Evolutionary conservation across 805 yeast genomes (phyloP).

Genomic region (Schwanniomyces polymorphus): DNA sequence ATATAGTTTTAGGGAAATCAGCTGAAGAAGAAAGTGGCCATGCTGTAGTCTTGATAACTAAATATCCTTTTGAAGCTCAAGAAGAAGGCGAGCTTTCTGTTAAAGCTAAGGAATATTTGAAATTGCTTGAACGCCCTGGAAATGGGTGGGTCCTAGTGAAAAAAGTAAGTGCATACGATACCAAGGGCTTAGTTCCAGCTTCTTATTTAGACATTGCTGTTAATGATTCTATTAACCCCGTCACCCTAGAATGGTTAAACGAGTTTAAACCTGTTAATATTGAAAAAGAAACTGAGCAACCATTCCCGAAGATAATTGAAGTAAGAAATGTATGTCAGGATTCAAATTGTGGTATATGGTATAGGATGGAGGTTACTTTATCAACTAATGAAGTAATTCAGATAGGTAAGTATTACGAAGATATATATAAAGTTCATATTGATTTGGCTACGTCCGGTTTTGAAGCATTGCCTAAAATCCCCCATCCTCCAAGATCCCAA

Average conservation of each 20-base stretch:
- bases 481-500: conserved; percentile 22
- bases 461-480: conserved; percentile 24
- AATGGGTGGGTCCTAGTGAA: conserved; percentile 42
- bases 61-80: conserved; percentile 32
- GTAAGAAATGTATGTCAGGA: conserved; percentile 21
- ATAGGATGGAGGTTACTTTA: conserved; percentile 24
- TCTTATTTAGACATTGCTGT: conserved; percentile 38
- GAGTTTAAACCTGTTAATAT: conserved; percentile 8
- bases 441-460: conserved; percentile 6
- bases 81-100: conserved; percentile 26
- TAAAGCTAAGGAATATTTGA: conserved; percentile 25
- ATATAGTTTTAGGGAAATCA: background rate
- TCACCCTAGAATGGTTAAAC: conserved; percentile 31
- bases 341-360: conserved; percentile 28
- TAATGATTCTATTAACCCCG: conserved; percentile 35
- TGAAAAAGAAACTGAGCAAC: background rate
- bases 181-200: conserved; percentile 37
- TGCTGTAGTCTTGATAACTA: conserved; percentile 26
- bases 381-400: conserved; percentile 16
- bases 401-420: conserved; percentile 33
- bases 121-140: conserved; percentile 33
- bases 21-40: background rate
- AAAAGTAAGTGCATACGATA: conserved; percentile 17
- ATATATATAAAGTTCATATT: conserved; percentile 33
- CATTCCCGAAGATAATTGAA: conserved; percentile 14